Conservation (phyloP, 1,139 yeast species). For the Geotrichum cucujoidarum region DNA sequence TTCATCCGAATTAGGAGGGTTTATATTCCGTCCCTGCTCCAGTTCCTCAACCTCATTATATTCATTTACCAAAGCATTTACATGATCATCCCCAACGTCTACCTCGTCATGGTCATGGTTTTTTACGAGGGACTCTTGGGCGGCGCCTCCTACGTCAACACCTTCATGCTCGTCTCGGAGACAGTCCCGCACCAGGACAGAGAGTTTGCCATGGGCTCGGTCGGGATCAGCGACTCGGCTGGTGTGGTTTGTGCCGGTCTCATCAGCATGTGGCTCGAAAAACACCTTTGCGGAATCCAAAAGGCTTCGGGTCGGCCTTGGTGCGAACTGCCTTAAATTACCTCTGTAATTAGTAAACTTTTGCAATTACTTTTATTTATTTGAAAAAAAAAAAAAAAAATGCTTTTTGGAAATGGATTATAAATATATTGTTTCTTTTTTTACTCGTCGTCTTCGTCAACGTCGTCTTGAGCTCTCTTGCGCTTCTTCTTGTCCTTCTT, state of each 20-base stretch:
- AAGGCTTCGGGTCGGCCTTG: slow-evolving; percentile 39
- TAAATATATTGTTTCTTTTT: not conserved
- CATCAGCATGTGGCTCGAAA: slow-evolving; percentile 69
- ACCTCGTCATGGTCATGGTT: slow-evolving; percentile 56
- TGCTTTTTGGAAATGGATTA: not conserved
- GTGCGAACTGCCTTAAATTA: slow-evolving; percentile 32
- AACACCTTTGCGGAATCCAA: slow-evolving; percentile 66
- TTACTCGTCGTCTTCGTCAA: slow-evolving; percentile 18
- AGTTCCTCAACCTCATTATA: slow-evolving; percentile 57
- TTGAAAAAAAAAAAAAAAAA: too few relatives aligned
- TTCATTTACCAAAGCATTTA: slow-evolving; percentile 61
- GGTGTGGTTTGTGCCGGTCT: slow-evolving; percentile 82
- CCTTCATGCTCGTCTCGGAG: slow-evolving; percentile 74
- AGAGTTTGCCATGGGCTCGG: slow-evolving; percentile 91
- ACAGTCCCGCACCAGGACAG: slow-evolving; percentile 50
- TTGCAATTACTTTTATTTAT: not conserved
- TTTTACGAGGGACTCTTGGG: slow-evolving; percentile 85
- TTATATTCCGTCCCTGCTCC: slow-evolving; percentile 61
- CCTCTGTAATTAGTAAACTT: not conserved
- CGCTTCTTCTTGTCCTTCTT: slow-evolving; percentile 29
- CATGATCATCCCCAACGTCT: slow-evolving; percentile 58
- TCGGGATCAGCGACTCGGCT: slow-evolving; percentile 83
- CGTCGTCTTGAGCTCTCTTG: slow-evolving; percentile 27
- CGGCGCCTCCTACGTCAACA: slow-evolving; percentile 84
- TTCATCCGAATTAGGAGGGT: slow-evolving; percentile 55